Evolutionary conservation across 331 rosid species (phyloP).

Genomic region (Stylosanthes scabra): DNA sequence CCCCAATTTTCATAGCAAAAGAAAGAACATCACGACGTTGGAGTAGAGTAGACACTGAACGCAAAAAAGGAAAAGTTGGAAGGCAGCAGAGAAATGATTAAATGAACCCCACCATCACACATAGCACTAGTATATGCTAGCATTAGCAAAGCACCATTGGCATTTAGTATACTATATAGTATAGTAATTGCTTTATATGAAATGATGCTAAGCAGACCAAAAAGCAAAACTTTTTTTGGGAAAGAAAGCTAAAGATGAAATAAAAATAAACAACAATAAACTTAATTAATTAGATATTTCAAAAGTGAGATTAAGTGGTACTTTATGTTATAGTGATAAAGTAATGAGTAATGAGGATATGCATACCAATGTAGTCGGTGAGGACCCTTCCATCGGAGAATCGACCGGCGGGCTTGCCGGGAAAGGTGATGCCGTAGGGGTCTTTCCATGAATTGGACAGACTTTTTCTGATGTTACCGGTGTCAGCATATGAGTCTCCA

Average conservation of each 20-base stretch:
- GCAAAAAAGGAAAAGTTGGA: slow-evolving; percentile 39
- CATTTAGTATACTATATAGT: no score
- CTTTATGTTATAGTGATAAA: no score
- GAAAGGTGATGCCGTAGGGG: slow-evolving; percentile 60
- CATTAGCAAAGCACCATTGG: neutral
- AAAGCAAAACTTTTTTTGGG: slow-evolving; percentile 28
- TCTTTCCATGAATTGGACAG: slow-evolving; percentile 47
- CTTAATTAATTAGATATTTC: no score
- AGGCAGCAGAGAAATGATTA: slow-evolving; percentile 5
- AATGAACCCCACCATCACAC: slow-evolving; percentile 37
- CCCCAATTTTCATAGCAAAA: slow-evolving; percentile 25
- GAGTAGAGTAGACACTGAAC: slow-evolving; percentile 4
- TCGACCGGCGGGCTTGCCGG: slow-evolving; percentile 63
- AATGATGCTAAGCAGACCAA: neutral
- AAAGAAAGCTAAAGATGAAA: slow-evolving; percentile 26
- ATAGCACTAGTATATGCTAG: neutral
- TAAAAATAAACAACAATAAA: no score
- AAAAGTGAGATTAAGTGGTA: no score
- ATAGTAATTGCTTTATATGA: neutral
- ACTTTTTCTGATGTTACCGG: slow-evolving; percentile 48
- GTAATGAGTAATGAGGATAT: no score
- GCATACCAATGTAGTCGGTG: slow-evolving; percentile 58
- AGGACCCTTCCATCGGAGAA: slow-evolving; percentile 63
- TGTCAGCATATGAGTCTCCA: slow-evolving; percentile 66
- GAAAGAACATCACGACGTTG: slow-evolving; percentile 15